Evolutionary conservation across 345 rosid species (phyloP), one percentile per base, ranked within the genome.

Genomic region (Linum trigynum): DNA sequence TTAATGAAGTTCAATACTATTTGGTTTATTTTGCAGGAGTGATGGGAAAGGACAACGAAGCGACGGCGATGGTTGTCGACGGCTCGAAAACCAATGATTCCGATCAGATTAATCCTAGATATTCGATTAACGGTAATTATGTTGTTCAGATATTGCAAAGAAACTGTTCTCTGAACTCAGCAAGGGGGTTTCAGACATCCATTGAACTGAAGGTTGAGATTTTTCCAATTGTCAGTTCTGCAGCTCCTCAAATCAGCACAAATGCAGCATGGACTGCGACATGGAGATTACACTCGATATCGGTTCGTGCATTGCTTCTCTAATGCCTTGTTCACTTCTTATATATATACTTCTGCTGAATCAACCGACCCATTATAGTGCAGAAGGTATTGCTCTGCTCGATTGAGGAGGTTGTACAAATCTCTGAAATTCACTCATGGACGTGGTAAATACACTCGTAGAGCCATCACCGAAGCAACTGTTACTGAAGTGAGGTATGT

Each of bases 221-320:
- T 59, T 61, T 57, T 55, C 17, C 43, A 36, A 32, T 4, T 48
- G 45, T 41, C 83, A 94, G 99, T 91, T 66, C 72, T 94, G 82
- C 95, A 88, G 83, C 86, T 94, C 56, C 78, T 88, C 71, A 94
- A 91, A 71, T 73, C 96, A 62, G 85, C 97, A 62, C 96, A 94
- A 78, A 86, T 92, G 88, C 99, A 94, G 77, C 99, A 94, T 68
- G 99, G 97, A 62, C 71, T 94, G 83, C 92, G 97, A 62, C 99
- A 87, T 43, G 95, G 96, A 57, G 97, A 94, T 69, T 94, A 94
- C 66, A 74, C 91, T 66, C 95, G 95, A 39, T 94, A 94, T 70
- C 75, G 99, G 99, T 94, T 78, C 4, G 12, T 60, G 45, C 8
- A 5, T 57, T 3, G 1, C 16, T 40, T 5, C 8, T 38, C 35